Evolutionary conservation across 169 alveolate species (phyloP).

Genomic region (Besnoitia besnoiti): DNA sequence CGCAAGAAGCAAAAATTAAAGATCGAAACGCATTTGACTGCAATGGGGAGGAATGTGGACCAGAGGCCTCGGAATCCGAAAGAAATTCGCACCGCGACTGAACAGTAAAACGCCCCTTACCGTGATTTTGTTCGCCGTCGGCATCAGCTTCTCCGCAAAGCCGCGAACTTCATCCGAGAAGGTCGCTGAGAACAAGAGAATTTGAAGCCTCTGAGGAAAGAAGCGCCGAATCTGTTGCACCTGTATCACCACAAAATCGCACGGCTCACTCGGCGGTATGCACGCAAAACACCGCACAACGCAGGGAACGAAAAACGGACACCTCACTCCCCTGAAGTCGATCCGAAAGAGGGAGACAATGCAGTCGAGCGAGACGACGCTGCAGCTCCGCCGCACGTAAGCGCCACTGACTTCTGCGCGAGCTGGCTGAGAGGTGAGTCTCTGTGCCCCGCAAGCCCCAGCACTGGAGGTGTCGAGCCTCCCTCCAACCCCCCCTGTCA

Average conservation of each 20-base stretch:
- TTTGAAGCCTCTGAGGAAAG: conserved; percentile 84
- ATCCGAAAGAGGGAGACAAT: too few relatives aligned
- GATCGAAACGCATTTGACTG: too few relatives aligned
- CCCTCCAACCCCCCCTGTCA: too few relatives aligned
- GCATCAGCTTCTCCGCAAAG: conserved; percentile 89
- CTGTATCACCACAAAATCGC: conserved; percentile 25
- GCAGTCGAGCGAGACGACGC: too few relatives aligned
- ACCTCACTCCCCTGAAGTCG: too few relatives aligned
- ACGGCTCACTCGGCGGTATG: neutral
- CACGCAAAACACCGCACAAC: neutral
- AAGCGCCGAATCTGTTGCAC: conserved; percentile 78
- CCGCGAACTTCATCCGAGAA: conserved; percentile 88
- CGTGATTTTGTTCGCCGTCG: conserved; percentile 81
- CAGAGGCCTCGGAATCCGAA: too few relatives aligned
- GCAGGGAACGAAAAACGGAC: neutral
- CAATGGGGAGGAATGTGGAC: too few relatives aligned
- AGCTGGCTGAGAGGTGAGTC: too few relatives aligned
- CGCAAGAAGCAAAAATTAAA: too few relatives aligned
- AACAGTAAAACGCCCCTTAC: conserved; percentile 3
- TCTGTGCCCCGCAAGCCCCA: neutral
- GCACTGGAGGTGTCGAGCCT: too few relatives aligned
- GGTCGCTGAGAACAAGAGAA: conserved; percentile 89
- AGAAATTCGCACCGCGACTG: neutral
- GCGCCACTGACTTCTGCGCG: too few relatives aligned
- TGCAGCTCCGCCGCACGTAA: too few relatives aligned